Evolutionary conservation across 768 basidiomycete species (phyloP).

Genomic region (Tulasnella sp.): DNA sequence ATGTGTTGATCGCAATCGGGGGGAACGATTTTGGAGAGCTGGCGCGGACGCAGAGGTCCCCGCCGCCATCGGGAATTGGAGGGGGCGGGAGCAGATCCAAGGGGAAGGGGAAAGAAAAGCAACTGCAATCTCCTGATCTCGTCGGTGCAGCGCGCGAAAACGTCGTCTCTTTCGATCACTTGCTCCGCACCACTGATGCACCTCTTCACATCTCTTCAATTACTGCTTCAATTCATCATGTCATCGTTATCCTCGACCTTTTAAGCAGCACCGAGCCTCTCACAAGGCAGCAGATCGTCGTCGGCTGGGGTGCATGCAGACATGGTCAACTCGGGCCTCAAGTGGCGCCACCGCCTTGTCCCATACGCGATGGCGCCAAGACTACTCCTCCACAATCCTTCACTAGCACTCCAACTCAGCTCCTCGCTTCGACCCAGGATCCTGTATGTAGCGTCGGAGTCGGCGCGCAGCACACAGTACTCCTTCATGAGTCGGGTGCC

Average conservation of each 20-base stretch:
- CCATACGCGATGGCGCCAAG: background rate
- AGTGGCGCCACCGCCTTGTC: background rate
- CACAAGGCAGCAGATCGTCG: constrained; percentile 29
- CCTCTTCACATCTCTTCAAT: constrained; percentile 34
- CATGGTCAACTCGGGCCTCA: constrained; percentile 68
- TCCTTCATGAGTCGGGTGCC: constrained; percentile 35
- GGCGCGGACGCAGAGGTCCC: constrained; percentile 30
- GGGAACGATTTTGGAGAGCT: constrained; percentile 76
- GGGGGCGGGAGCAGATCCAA: background rate
- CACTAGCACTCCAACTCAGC: constrained; percentile 29
- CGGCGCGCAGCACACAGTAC: constrained; percentile 45
- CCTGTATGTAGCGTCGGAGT: constrained; percentile 24
- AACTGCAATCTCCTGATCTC: background rate
- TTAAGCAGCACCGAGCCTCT: constrained; percentile 21
- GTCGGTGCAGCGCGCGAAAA: constrained; percentile 27
- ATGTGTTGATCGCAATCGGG: constrained; percentile 61
- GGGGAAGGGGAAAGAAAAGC: constrained; percentile 11
- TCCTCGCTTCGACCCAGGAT: constrained; percentile 36
- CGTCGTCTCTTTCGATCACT: constrained; percentile 35
- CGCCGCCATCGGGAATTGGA: no score
- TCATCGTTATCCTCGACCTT: constrained; percentile 37
- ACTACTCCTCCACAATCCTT: constrained; percentile 27
- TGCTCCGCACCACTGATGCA: constrained; percentile 18
- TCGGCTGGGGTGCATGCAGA: constrained; percentile 76
- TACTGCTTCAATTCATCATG: constrained; percentile 61